Base-by-base conservation (phyloP, 2,329 filamentous ascomycete species). In the Penicillium italicum region DNA sequence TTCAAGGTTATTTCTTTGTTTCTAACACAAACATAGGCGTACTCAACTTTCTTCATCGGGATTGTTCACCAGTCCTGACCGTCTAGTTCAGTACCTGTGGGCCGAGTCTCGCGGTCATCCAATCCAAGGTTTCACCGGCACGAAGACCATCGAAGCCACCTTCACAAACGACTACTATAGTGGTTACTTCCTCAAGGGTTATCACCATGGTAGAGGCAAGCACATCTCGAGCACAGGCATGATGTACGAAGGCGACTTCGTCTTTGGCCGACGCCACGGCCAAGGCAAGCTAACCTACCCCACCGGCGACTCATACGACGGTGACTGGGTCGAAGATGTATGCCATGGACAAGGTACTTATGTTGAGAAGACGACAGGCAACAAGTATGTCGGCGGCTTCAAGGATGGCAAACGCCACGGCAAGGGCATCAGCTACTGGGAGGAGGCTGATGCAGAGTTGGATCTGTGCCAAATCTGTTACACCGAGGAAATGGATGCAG, bases 401-500 rank as follows among this genome's bases (percentile, higher is more conserved):
- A 78, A 80, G 61, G 77, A 82, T 53, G 82, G 83, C 61, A 83
- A 83, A 69, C 80, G 81, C 38, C 80, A 82, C 60, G 84, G 84
- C 50, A 81, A 82, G 60, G 84, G 84, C n/a, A 79, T 83, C 36
- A 85, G 82, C 53, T 79, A 81, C 60, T 86, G 82, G 78, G 81
- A 83, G 62, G 80, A 82, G 26, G 84, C 83, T 2, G 82, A 86
- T 52, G 83, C 86, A 55, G 81, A 84, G 59, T 79, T 81, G 69
- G 76, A 80, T 43, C 66, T 82, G 6, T 87, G 84, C 66, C 77
- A 82, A 54, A 85, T 87, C 55, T 87, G 84, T 73, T 86, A 82
- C 69, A 79, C 81, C n/a, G 78, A 80, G 42, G 79, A 80, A 40
- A 81, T 83, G 51, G 81, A 84, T 57, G 80, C 82, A 5, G 77